A percentile compares a stretch with the other conserved stretches of the same genome.
Conservation (phyloP, 108 stramenopile genomes). For the Discostella stelligeroides region DNA sequence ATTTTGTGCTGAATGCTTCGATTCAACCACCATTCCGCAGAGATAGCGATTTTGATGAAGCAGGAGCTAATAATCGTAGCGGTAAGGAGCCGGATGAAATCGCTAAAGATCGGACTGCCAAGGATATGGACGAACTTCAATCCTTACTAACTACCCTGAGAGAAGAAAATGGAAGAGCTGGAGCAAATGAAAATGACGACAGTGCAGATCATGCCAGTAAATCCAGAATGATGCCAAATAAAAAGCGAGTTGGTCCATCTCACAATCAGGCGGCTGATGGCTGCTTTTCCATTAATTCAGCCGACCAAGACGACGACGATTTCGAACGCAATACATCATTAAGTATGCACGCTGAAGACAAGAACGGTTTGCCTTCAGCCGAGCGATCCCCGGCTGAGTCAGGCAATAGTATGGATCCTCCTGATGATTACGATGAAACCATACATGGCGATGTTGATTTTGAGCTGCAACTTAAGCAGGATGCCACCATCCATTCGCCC, state of each 20-base stretch:
- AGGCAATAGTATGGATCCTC: conserved; percentile 15
- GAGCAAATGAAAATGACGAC: background rate
- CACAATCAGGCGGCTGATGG: conserved; percentile 28
- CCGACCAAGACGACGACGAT: conserved; percentile 42
- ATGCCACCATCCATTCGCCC: conserved; percentile 11
- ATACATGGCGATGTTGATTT: background rate
- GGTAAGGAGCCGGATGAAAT: background rate
- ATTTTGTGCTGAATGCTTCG: conserved; percentile 35
- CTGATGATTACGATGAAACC: conserved; percentile 20
- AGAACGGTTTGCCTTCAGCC: conserved; percentile 10
- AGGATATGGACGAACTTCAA: conserved; percentile 23
- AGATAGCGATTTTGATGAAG: conserved; percentile 4
- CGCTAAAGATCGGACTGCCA: conserved; percentile 7
- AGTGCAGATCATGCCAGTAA: background rate
- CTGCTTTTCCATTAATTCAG: conserved; percentile 10
- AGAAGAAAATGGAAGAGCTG: conserved; percentile 10
- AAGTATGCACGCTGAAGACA: conserved; percentile 46
- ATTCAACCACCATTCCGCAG: conserved; percentile 1
- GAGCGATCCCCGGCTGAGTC: background rate
- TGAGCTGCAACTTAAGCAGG: conserved; percentile 9
- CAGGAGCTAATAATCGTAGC: background rate
- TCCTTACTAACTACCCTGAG: conserved; percentile 20
- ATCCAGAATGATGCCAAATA: background rate
- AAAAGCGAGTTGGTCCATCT: background rate
- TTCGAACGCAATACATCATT: conserved; percentile 41